These are phyloP conservation scores for Panaeolus papilionaceus DNA, from an alignment of 768 basidiomycete genomes.

Conservation along the genomic window DNA sequence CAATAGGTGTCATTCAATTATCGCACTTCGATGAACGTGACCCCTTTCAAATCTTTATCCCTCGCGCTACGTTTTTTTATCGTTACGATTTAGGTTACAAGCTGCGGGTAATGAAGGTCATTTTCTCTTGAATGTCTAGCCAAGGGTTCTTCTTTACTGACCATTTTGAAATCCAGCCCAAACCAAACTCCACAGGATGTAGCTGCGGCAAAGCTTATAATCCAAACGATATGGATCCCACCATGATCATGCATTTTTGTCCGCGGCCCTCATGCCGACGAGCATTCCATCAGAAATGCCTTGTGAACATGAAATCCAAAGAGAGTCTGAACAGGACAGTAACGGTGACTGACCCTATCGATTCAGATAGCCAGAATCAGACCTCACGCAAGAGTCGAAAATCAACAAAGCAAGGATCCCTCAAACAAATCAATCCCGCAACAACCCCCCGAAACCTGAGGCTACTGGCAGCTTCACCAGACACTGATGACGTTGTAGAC, in stretches of 20 bases:
- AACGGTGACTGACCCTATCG: neutral
- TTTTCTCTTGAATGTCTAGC: neutral
- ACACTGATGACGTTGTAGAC: slow-evolving; percentile 34
- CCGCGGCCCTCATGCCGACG: slow-evolving; percentile 54
- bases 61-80: slow-evolving; percentile 48
- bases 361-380: slow-evolving; percentile 10
- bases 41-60: slow-evolving; percentile 46
- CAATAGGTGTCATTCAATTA: slow-evolving; percentile 42
- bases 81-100: slow-evolving; percentile 50
- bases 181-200: slow-evolving; percentile 45
- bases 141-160: neutral
- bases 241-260: slow-evolving; percentile 59
- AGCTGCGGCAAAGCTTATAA: slow-evolving; percentile 53
- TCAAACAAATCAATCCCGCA: neutral
- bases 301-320: slow-evolving; percentile 37
- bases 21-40: slow-evolving; percentile 44
- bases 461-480: slow-evolving; percentile 45
- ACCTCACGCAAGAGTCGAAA: slow-evolving; percentile 5
- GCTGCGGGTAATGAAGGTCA: slow-evolving; percentile 41
- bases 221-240: slow-evolving; percentile 39
- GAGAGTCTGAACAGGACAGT: slow-evolving; percentile 22
- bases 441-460: slow-evolving; percentile 29
- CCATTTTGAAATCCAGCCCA: slow-evolving; percentile 42
- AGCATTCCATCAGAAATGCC: slow-evolving; percentile 56
- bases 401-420: neutral